Evolutionary conservation across 768 basidiomycete genomes (phyloP).

Genomic region (Collybiopsis confluens): DNA sequence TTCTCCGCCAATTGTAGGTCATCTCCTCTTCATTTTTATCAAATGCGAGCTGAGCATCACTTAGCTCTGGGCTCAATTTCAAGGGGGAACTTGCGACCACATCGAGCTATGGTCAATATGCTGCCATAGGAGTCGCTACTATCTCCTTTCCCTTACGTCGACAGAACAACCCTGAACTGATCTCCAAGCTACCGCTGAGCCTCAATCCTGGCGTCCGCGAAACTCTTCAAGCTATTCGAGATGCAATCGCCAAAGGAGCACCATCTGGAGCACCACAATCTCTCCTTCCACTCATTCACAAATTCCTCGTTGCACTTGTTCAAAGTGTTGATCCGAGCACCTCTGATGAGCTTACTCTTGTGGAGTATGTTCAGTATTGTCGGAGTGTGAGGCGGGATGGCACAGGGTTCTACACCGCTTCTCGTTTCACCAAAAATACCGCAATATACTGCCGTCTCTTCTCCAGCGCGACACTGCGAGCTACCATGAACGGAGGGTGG

Average conservation of each 20-base stretch:
- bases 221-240: too few relatives aligned
- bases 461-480: not conserved
- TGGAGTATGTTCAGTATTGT: not conserved
- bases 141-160: not conserved
- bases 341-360: not conserved
- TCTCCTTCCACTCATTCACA: not conserved
- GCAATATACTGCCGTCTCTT: not conserved
- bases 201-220: too few relatives aligned
- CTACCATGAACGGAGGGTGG: not conserved
- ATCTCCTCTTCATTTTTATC: not conserved
- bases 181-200: too few relatives aligned
- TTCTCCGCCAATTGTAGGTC: not conserved
- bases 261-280: too few relatives aligned
- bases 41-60: not conserved
- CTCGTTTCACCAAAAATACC: not conserved
- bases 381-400: not conserved
- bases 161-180: not conserved
- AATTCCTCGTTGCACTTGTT: not conserved
- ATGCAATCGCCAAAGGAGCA: too few relatives aligned
- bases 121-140: not conserved
- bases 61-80: not conserved
- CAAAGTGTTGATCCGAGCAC: not conserved
- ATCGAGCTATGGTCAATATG: not conserved
- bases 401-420: not conserved
- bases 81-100: not conserved